These are phyloP conservation scores for Didymosphaeria variabile DNA, from an alignment of 2,329 filamentous ascomycete genomes.

Conservation along the genomic window DNA sequence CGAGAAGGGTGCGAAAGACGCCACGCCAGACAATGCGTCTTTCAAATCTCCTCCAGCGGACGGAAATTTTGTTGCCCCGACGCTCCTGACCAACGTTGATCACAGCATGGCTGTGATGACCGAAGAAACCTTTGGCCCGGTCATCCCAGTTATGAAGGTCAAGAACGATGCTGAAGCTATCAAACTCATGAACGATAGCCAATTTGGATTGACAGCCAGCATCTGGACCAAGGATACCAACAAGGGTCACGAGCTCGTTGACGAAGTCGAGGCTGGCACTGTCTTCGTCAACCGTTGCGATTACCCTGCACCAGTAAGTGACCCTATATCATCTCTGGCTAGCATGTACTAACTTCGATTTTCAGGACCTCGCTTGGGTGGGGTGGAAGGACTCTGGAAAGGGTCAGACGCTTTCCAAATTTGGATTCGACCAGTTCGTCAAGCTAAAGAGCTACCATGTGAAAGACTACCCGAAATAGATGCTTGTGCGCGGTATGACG, in stretches of 20 bases:
- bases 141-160: constrained; percentile 91
- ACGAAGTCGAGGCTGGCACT: constrained; percentile 88
- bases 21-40: constrained; percentile 81
- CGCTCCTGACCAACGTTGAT: constrained; percentile 78
- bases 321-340: background rate
- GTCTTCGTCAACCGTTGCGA: constrained; percentile 97
- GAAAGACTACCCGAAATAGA: constrained; percentile 75
- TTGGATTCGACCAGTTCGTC: constrained; percentile 94
- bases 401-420: constrained; percentile 86
- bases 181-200: constrained; percentile 89
- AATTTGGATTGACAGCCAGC: constrained; percentile 93
- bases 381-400: constrained; percentile 98
- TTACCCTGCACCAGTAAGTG: constrained; percentile 85
- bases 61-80: constrained; percentile 90
- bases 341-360: constrained; percentile 24
- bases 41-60: constrained; percentile 77
- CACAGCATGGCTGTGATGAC: constrained; percentile 90
- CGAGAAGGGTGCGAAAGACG: constrained; percentile 82
- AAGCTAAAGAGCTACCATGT: constrained; percentile 96
- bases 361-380: constrained; percentile 89
- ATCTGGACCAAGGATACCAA: constrained; percentile 92
- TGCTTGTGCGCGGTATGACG: constrained; percentile 22
- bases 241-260: constrained; percentile 77
- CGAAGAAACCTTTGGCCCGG: constrained; percentile 93
- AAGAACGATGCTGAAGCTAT: constrained; percentile 82